Conservation (phyloP, 768 basidiomycete genomes). For the Mycena leptocephala region DNA sequence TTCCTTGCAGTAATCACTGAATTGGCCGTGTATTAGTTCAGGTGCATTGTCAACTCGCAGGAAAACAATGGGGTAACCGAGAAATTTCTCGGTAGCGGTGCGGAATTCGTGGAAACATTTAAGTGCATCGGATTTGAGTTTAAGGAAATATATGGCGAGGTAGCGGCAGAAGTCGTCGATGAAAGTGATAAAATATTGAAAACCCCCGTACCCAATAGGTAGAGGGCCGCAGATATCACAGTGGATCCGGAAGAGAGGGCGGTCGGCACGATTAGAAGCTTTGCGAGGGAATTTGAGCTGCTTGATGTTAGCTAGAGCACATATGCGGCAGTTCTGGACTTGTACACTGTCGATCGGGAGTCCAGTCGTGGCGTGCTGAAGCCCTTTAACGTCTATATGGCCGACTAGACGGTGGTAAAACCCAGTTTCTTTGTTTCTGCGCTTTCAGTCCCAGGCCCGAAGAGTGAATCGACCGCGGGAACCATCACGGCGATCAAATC, state of each 20-base stretch:
- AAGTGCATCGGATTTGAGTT: slow-evolving; percentile 8
- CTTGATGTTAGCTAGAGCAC: slow-evolving; percentile 32
- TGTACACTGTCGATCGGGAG: slow-evolving; percentile 27
- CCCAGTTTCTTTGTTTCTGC: neutral
- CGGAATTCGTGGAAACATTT: slow-evolving; percentile 25
- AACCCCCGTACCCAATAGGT: slow-evolving; percentile 18
- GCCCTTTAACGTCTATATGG: slow-evolving; percentile 40
- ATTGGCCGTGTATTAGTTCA: slow-evolving; percentile 38
- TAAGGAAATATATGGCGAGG: slow-evolving; percentile 21
- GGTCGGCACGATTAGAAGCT: slow-evolving; percentile 19
- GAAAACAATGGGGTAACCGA: neutral
- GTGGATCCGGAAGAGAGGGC: slow-evolving; percentile 32
- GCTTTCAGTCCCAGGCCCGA: slow-evolving; percentile 20
- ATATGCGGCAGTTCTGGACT: slow-evolving; percentile 25
- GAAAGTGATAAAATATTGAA: slow-evolving; percentile 43
- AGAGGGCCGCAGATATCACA: slow-evolving; percentile 39
- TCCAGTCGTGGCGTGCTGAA: slow-evolving; percentile 27
- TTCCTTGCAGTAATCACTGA: slow-evolving; percentile 23
- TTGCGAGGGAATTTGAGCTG: slow-evolving; percentile 23
- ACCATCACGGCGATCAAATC: slow-evolving; percentile 22
- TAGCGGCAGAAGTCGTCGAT: slow-evolving; percentile 41
- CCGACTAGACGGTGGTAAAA: slow-evolving; percentile 37
- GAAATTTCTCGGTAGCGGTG: slow-evolving; percentile 10
- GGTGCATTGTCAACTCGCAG: slow-evolving; percentile 43
- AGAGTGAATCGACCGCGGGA: slow-evolving; percentile 11